phyloP scores from a whole-genome alignment of 1,284 basidiomycete species.

The Rhodofomes roseus region DNA sequence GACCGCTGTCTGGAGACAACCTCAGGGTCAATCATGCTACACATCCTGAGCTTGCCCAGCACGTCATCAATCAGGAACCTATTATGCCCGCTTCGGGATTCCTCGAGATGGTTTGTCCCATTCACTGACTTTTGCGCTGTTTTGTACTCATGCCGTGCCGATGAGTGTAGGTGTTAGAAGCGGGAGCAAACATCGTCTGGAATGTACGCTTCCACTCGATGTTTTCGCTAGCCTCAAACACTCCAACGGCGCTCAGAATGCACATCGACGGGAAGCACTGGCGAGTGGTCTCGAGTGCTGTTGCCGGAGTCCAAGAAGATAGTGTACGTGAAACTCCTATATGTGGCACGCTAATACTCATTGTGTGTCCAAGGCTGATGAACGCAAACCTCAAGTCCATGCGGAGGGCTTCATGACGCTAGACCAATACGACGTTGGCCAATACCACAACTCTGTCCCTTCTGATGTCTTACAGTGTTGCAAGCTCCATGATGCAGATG shows the following conservation, averaged over 20 bases:
- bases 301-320: neutral
- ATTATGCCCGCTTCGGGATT: conserved; percentile 42
- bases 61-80: conserved; percentile 35
- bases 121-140: neutral
- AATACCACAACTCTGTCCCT: neutral
- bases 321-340: neutral
- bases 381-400: conserved; percentile 22
- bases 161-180: conserved; percentile 14
- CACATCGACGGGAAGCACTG: neutral
- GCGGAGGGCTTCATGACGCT: neutral
- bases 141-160: neutral
- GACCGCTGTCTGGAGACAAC: neutral
- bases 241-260: conserved; percentile 23
- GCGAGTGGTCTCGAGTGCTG: neutral
- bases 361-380: neutral
- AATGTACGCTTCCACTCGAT: conserved; percentile 23
- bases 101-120: conserved; percentile 36
- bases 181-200: conserved; percentile 21
- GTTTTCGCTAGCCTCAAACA: conserved; percentile 25
- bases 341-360: neutral
- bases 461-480: neutral
- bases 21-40: conserved; percentile 11
- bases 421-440: neutral
- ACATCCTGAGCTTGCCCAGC: conserved; percentile 34
- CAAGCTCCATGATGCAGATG: neutral